Evolutionary conservation across 495 filamentous ascomycete species (phyloP), one percentile per base, ranked within the genome.

Genomic region (Gamarada debralockiae): DNA sequence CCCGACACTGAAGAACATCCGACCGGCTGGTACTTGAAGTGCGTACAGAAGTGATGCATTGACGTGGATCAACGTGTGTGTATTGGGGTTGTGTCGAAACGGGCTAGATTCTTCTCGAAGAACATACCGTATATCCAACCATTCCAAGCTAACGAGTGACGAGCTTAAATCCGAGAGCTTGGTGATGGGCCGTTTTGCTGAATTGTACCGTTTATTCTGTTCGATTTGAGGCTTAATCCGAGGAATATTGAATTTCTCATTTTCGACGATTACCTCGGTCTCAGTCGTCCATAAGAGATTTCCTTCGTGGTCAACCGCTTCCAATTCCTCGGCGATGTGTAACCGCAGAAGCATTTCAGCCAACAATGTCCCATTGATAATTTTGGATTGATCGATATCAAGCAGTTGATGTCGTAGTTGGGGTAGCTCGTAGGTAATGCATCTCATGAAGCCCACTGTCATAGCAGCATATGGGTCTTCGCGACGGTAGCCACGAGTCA

Each of bases 401-500:
- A 54, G 43, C 21, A 48, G 2, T 31, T 54, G 52, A n/a, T 27
- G 8, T 6, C 17, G 27, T 8, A 40, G 17, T 29, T 47, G 12
- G 5, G 43, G 43, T 6, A 37, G 14, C 18, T 55, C 52, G 25
- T 18, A 18, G 9, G 27, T 9, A 0, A 55, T n/a, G 0, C 37
- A 41, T 2, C 60, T 31, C 1, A 25, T 5, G 17, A 64, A 33
- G 8, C 61, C 61, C 10, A 61, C 22, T 1, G 31, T 48, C 52
- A 59, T 56, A 12, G 37, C 54, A 1, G 49, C 20, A 17, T 38
- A 63, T 3, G 62, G 62, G 12, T 58, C 34, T 9, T 41, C 44
- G 17, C 17, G 7, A 1, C 21, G 12, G 9, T 42, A 41, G 3
- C 48, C 52, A 6, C 13, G 9, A n/a, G 60, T 56, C 2, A 57